Conservation (phyloP, 2,329 filamentous ascomycete genomes). For the Fusarium chlamydosporum region DNA sequence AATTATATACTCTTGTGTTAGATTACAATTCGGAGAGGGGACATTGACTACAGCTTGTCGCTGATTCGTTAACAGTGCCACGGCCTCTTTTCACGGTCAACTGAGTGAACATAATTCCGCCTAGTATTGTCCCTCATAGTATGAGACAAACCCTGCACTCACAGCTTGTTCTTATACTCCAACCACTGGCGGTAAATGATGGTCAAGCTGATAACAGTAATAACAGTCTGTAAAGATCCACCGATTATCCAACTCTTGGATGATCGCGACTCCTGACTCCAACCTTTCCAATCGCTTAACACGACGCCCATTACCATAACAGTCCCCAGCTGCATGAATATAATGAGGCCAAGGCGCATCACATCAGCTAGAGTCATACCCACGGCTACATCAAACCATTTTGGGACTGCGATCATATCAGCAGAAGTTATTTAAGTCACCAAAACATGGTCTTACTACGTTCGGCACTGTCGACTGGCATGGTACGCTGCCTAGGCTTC, state of each 20-base stretch:
- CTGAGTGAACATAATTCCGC: no score
- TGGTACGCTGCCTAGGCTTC: background rate
- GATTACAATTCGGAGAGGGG: no score
- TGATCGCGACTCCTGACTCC: background rate
- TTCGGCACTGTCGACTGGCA: background rate
- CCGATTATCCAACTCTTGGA: background rate
- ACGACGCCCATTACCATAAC: background rate
- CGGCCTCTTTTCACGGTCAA: no score
- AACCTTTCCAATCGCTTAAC: background rate
- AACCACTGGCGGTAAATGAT: background rate
- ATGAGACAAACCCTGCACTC: no score
- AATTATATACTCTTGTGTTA: no score
- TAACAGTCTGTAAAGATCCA: background rate
- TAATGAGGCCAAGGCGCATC: background rate
- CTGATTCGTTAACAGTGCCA: no score
- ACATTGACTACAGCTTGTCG: no score
- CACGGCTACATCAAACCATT: background rate
- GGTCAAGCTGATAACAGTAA: background rate
- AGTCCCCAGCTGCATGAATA: background rate
- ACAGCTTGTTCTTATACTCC: background rate
- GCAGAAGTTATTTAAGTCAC: background rate
- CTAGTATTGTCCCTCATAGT: no score
- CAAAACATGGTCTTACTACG: background rate
- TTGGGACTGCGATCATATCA: background rate
- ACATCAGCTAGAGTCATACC: background rate